Conservation (phyloP, 768 basidiomycete species). For the Paxillus ammoniavirescens region DNA sequence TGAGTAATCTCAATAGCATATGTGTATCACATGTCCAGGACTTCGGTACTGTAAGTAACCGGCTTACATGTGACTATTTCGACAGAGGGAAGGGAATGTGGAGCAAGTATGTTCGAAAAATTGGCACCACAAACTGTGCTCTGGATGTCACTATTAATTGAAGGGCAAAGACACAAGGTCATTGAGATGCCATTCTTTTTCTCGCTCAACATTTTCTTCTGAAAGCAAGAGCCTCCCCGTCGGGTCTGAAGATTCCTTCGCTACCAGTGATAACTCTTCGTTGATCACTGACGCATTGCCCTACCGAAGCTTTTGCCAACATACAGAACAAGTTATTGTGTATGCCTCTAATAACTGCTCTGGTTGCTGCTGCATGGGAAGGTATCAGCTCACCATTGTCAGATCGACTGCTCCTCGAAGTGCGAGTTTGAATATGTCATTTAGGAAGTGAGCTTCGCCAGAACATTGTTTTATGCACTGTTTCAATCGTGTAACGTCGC, state of each 20-base stretch:
- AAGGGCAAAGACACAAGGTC: constrained; percentile 6
- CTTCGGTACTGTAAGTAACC: too few species aligned
- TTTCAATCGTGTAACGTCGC: too few species aligned
- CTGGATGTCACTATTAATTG: too few species aligned
- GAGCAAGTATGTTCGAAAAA: not conserved
- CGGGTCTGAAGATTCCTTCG: constrained; percentile 19
- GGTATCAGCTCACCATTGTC: not conserved
- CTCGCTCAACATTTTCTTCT: not conserved
- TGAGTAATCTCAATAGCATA: too few species aligned
- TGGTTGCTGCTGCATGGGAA: not conserved
- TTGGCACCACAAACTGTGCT: not conserved
- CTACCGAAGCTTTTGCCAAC: constrained; percentile 20
- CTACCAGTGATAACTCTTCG: constrained; percentile 16
- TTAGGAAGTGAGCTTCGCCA: constrained; percentile 6
- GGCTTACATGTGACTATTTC: too few species aligned
- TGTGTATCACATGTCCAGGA: too few species aligned
- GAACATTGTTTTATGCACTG: not conserved
- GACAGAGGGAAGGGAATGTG: constrained; percentile 13
- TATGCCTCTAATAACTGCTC: not conserved
- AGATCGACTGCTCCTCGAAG: constrained; percentile 5
- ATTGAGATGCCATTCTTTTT: constrained; percentile 9
- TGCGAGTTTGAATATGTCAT: constrained; percentile 5
- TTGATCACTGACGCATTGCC: not conserved
- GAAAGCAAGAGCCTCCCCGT: not conserved
- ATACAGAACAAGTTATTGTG: constrained; percentile 2